phyloP scores from a whole-genome alignment of 768 basidiomycete genomes.

The Mycena leptocephala region DNA sequence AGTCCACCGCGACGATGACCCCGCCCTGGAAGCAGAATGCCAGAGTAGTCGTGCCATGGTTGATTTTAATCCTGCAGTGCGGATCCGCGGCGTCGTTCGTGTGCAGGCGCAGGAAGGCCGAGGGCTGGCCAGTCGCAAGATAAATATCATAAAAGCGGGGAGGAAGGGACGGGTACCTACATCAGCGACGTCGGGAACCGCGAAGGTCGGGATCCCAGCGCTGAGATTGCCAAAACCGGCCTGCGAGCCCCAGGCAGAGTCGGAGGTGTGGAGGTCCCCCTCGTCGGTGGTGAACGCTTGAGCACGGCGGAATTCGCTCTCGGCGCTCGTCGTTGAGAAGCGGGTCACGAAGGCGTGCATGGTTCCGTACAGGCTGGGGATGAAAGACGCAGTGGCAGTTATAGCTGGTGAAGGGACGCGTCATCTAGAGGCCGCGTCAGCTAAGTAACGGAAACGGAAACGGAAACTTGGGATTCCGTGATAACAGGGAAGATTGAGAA shows the following conservation, averaged over 20 bases:
- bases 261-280: slow-evolving; percentile 61
- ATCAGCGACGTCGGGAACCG: slow-evolving; percentile 80
- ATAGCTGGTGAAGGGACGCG: neutral
- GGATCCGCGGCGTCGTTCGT: slow-evolving; percentile 97
- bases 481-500: too few relatives aligned
- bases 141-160: neutral
- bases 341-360: slow-evolving; percentile 84
- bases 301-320: slow-evolving; percentile 64
- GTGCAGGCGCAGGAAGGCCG: slow-evolving; percentile 90
- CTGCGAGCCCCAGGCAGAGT: slow-evolving; percentile 86
- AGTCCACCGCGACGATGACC: slow-evolving; percentile 99
- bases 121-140: slow-evolving; percentile 70
- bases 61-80: slow-evolving; percentile 95
- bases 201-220: slow-evolving; percentile 80
- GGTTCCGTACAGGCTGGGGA: slow-evolving; percentile 38
- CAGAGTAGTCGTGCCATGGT: slow-evolving; percentile 98
- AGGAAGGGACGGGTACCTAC: slow-evolving; percentile 65
- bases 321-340: slow-evolving; percentile 73
- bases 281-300: slow-evolving; percentile 67
- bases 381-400: too few relatives aligned
- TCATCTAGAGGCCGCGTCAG: slow-evolving; percentile 12
- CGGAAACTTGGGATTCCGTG: too few relatives aligned
- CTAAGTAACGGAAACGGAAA: neutral
- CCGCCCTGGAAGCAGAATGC: slow-evolving; percentile 98
- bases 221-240: slow-evolving; percentile 85